Evolutionary conservation across 2,329 filamentous ascomycete genomes (phyloP), one percentile per base, ranked within the genome.

Genomic region (Sporothrix globosa): DNA sequence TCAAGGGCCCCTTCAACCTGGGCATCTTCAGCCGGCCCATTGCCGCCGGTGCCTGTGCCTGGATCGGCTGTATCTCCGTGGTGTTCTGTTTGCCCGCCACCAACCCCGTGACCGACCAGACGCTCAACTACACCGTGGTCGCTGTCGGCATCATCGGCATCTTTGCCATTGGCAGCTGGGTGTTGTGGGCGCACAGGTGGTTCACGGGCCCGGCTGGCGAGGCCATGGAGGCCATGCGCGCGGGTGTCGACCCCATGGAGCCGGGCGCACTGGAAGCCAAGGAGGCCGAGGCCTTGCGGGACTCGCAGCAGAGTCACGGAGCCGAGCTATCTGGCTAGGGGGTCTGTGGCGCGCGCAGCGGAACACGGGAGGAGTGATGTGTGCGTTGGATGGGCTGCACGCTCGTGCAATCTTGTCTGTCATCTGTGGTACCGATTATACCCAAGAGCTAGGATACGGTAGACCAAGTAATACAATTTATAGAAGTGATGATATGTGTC

Each of bases 101-200:
- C 11, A 88, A 87, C 75, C 86, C 86, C 0, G 85, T 88, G 1
- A 83, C 82, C 0, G 80, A 78, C n/a, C 81, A 88, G 78, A 87
- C 85, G 4, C 76, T 88, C 27, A 88, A 88, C 73, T 88, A 88
- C 74, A 87, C 86, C 0, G 83, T 84, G 0, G 86, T 88, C 0
- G 86, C 86, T 0, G 86, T 88, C 4, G 86, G 85, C 0, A 87
- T 88, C 69, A 84, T 88, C 60, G 80, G 80, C 0, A 74, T 86
- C 1, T 83, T 82, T 48, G 78, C 82, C 1, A 77, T 84, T 24
- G 79, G 77, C 0, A 81, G 79, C 17, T 88, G 86, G 86, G 56
- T 86, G 2, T 1, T 86, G 2, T 86, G 82, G 81, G 86, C 86
- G 1, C 78, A 79, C 46, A 81, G 78, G 56, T 88, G 85, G 86